These are phyloP conservation scores for Daldinia sp. DNA, from an alignment of 2,329 filamentous ascomycete species.

Conservation along the genomic window DNA sequence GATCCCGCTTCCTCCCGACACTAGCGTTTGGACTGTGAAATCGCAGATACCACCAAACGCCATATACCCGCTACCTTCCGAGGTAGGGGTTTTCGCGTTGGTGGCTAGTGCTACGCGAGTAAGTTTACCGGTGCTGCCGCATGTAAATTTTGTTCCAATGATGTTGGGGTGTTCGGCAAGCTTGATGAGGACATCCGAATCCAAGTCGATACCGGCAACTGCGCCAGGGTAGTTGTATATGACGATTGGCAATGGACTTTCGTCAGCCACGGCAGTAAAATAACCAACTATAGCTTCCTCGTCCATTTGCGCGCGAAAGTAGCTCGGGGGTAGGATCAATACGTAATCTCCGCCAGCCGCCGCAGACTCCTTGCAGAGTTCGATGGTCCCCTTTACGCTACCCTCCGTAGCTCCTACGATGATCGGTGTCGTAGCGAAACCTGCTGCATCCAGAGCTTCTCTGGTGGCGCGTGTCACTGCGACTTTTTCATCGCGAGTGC, in stretches of 20 bases:
- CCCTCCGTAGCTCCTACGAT: conserved; percentile 86
- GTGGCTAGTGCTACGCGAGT: conserved; percentile 82
- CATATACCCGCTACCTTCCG: conserved; percentile 77
- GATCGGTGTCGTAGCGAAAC: conserved; percentile 80
- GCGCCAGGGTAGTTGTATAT: conserved; percentile 94
- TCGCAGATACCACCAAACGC: conserved; percentile 90
- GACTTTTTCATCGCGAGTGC: conserved; percentile 80
- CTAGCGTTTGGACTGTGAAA: conserved; percentile 85
- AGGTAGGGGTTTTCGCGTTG: conserved; percentile 74
- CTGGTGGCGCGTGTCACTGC: conserved; percentile 82
- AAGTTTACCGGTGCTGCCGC: conserved; percentile 89
- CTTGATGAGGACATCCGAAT: conserved; percentile 85
- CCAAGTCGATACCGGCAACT: conserved; percentile 88
- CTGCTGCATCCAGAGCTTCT: conserved; percentile 83
- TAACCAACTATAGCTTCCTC: conserved; percentile 79
- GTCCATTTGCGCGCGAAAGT: conserved; percentile 83
- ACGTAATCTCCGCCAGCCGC: conserved; percentile 82
- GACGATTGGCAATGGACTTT: conserved; percentile 80
- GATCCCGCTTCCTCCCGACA: conserved; percentile 83
- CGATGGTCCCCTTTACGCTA: conserved; percentile 83
- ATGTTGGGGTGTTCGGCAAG: conserved; percentile 86
- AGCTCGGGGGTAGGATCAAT: conserved; percentile 82
- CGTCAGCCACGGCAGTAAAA: conserved; percentile 80
- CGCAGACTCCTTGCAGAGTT: conserved; percentile 75
- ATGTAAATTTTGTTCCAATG: conserved; percentile 91